Conservation (phyloP, 331 rosid genomes). For the Pyrus hybrid region DNA sequence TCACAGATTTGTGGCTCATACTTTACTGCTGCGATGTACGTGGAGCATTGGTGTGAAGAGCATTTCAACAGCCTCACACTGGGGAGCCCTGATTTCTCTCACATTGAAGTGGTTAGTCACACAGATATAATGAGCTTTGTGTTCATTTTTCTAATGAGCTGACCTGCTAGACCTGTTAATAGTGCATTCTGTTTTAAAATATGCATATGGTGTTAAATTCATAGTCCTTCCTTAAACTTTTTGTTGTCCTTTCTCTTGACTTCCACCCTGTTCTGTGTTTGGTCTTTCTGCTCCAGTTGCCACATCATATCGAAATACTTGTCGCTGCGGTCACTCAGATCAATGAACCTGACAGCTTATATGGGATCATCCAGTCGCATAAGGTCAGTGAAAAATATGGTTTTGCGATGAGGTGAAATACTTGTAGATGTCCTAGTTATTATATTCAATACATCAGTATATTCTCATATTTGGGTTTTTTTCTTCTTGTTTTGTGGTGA, state of each 20-base stretch:
- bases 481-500: constrained; percentile 17
- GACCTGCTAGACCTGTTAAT: neutral
- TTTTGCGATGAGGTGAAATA: neutral
- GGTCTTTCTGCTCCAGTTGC: constrained; percentile 47
- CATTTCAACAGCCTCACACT: constrained; percentile 57
- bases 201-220: neutral
- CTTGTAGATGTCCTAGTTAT: neutral
- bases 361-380: constrained; percentile 90
- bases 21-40: constrained; percentile 79
- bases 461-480: constrained; percentile 7
- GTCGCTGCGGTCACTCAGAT: constrained; percentile 84
- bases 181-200: neutral
- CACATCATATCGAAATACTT: constrained; percentile 77
- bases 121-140: neutral
- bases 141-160: neutral
- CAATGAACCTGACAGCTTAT: constrained; percentile 91
- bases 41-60: constrained; percentile 96
- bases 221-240: neutral
- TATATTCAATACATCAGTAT: neutral
- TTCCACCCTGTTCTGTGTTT: neutral
- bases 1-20: constrained; percentile 72
- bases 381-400: constrained; percentile 43
- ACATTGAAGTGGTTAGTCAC: constrained; percentile 52
- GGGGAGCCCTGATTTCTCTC: constrained; percentile 88
- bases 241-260: neutral